Evolutionary conservation across 768 basidiomycete species (phyloP).

Genomic region (Xerocomellus chrysenteron): DNA sequence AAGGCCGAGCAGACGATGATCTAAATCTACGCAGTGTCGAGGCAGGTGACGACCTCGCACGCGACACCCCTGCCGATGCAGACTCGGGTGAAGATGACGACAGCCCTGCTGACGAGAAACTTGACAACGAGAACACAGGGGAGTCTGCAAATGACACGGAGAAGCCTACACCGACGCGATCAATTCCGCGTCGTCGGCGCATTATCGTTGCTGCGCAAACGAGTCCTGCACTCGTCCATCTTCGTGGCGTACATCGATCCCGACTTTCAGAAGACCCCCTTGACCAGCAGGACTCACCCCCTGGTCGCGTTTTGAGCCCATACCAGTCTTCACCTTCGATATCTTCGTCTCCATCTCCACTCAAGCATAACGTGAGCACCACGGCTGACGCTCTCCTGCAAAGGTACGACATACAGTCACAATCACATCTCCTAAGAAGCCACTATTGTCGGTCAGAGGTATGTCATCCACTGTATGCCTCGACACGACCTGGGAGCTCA

Average conservation of each 20-base stretch:
- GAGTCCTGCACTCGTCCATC: slow-evolving; percentile 66
- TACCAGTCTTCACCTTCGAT: slow-evolving; percentile 76
- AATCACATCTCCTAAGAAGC: slow-evolving; percentile 71
- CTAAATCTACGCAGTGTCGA: slow-evolving; percentile 50
- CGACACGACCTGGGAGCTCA: not conserved
- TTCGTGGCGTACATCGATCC: slow-evolving; percentile 50
- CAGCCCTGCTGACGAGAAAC: slow-evolving; percentile 45
- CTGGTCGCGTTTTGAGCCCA: slow-evolving; percentile 39
- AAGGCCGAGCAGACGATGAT: slow-evolving; percentile 75
- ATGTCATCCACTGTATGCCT: slow-evolving; percentile 22
- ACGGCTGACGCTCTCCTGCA: slow-evolving; percentile 59
- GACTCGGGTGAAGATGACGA: slow-evolving; percentile 41
- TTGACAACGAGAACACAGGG: slow-evolving; percentile 23
- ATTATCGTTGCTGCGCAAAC: slow-evolving; percentile 71
- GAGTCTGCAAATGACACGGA: slow-evolving; percentile 18
- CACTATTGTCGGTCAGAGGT: slow-evolving; percentile 91
- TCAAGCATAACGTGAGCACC: slow-evolving; percentile 44
- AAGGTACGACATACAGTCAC: slow-evolving; percentile 65
- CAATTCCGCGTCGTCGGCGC: slow-evolving; percentile 37
- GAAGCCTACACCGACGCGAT: slow-evolving; percentile 9
- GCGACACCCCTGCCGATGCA: slow-evolving; percentile 19
- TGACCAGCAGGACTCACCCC: slow-evolving; percentile 58
- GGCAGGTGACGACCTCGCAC: slow-evolving; percentile 40
- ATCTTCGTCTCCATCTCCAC: slow-evolving; percentile 44
- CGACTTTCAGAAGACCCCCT: slow-evolving; percentile 72